A percentile compares a stretch with the other conserved stretches of the same genome.
Evolutionary conservation across 2,329 filamentous ascomycete species (phyloP).

Genomic region (Stachybotrys elegans): DNA sequence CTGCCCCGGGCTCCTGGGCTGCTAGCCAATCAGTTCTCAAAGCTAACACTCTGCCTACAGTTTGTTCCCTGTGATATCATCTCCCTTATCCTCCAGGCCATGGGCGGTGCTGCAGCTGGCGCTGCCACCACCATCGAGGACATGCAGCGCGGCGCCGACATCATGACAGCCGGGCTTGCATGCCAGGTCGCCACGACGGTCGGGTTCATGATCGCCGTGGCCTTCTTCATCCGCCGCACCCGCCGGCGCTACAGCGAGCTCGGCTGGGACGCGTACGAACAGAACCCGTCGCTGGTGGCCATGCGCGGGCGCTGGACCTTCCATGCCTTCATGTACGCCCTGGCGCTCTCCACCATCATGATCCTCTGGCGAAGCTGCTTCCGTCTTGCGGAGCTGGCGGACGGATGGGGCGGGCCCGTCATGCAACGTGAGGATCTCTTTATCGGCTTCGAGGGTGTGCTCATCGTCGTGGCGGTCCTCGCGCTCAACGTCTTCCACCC

Average conservation of each 20-base stretch:
- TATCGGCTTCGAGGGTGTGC: slow-evolving; percentile 51
- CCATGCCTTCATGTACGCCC: slow-evolving; percentile 48
- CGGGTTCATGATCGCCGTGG: slow-evolving; percentile 45
- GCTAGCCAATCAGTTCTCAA: too few species aligned
- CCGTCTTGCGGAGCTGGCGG: slow-evolving; percentile 59
- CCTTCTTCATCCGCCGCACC: slow-evolving; percentile 45
- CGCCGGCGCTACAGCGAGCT: slow-evolving; percentile 27
- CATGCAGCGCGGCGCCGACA: slow-evolving; percentile 44
- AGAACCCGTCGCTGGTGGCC: slow-evolving; percentile 26
- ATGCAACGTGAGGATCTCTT: slow-evolving; percentile 52
- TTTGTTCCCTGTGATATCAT: slow-evolving; percentile 61
- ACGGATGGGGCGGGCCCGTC: slow-evolving; percentile 57
- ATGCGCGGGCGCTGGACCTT: slow-evolving; percentile 40
- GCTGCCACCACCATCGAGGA: slow-evolving; percentile 31
- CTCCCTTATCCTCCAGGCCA: slow-evolving; percentile 55
- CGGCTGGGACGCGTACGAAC: slow-evolving; percentile 29
- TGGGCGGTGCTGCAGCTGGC: slow-evolving; percentile 52
- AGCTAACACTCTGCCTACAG: slow-evolving; percentile 17
- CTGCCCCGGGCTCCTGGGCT: too few species aligned
- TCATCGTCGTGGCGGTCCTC: slow-evolving; percentile 42
- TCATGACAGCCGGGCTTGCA: slow-evolving; percentile 60
- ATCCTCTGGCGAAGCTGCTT: slow-evolving; percentile 63
- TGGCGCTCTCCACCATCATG: slow-evolving; percentile 53
- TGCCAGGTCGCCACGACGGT: slow-evolving; percentile 56
- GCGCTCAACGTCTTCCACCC: slow-evolving; percentile 36